A percentile compares a stretch with the other conserved stretches of the same genome.
phyloP scores from a whole-genome alignment of 1,284 basidiomycete species.

The Trametes versicolor region DNA sequence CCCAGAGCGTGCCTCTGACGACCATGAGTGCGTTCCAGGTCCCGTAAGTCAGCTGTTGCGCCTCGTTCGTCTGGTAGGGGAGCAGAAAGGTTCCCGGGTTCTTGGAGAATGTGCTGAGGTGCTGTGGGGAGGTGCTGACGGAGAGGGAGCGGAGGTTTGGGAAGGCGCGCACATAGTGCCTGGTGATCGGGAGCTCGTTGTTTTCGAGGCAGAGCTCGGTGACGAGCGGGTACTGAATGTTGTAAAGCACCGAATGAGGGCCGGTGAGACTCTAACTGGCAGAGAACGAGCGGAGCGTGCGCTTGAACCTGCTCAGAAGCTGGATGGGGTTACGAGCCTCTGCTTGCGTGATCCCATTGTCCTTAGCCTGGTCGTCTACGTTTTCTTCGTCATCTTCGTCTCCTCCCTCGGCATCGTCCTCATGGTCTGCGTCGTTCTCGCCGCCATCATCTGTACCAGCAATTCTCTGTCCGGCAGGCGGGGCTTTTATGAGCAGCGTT shows the following conservation, averaged over 20 bases:
- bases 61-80: too few relatives aligned
- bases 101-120: neutral
- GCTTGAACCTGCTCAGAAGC: neutral
- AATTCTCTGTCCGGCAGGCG: neutral
- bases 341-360: neutral
- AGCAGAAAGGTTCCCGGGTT: neutral
- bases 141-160: neutral
- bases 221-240: neutral
- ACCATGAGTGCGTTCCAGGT: too few relatives aligned
- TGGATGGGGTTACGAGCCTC: neutral
- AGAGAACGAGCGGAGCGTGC: neutral
- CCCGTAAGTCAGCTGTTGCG: too few relatives aligned
- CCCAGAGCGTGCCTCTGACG: too few relatives aligned
- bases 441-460: neutral
- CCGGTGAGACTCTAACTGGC: neutral
- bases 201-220: neutral
- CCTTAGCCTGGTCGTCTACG: too few relatives aligned
- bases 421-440: neutral
- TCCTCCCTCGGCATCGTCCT: neutral
- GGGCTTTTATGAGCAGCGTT: neutral
- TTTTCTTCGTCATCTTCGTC: neutral
- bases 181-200: neutral
- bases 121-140: neutral
- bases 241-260: neutral
- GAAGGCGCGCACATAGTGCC: constrained; percentile 2